phyloP scores from a whole-genome alignment of 345 rosid species.

The Carallia pectinifolia region DNA sequence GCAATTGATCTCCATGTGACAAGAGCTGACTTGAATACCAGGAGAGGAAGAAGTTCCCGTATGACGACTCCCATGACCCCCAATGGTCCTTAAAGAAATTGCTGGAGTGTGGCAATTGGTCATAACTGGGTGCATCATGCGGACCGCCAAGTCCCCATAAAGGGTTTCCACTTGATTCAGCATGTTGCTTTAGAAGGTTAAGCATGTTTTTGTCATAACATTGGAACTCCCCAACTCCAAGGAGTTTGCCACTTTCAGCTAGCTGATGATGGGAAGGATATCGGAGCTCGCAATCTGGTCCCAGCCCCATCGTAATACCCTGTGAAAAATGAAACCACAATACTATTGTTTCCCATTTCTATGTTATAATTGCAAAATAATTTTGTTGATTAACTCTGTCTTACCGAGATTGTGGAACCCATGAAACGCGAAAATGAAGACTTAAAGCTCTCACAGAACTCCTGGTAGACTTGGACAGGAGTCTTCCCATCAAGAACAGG shows the following conservation, averaged over 20 bases:
- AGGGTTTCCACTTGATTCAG: conserved; percentile 69
- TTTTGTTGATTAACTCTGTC: conserved; percentile 10
- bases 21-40: conserved; percentile 78
- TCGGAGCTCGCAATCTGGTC: conserved; percentile 83
- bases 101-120: conserved; percentile 46
- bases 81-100: conserved; percentile 67
- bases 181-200: conserved; percentile 55
- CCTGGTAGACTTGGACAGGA: conserved; percentile 62
- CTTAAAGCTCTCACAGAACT: conserved; percentile 82
- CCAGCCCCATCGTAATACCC: conserved; percentile 84
- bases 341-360: background rate
- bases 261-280: conserved; percentile 63
- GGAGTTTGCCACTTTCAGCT: conserved; percentile 20
- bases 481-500: conserved; percentile 75
- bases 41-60: conserved; percentile 81
- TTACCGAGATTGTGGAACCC: conserved; percentile 72
- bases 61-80: conserved; percentile 84
- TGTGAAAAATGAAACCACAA: conserved; percentile 29
- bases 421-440: conserved; percentile 57
- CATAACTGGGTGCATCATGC: conserved; percentile 69
- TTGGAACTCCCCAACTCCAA: conserved; percentile 84
- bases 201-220: conserved; percentile 87
- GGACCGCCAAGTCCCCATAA: conserved; percentile 95
- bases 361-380: background rate
- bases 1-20: conserved; percentile 68